phyloP scores from a whole-genome alignment of 495 filamentous ascomycete genomes.

The Geoglossum glabrum region DNA sequence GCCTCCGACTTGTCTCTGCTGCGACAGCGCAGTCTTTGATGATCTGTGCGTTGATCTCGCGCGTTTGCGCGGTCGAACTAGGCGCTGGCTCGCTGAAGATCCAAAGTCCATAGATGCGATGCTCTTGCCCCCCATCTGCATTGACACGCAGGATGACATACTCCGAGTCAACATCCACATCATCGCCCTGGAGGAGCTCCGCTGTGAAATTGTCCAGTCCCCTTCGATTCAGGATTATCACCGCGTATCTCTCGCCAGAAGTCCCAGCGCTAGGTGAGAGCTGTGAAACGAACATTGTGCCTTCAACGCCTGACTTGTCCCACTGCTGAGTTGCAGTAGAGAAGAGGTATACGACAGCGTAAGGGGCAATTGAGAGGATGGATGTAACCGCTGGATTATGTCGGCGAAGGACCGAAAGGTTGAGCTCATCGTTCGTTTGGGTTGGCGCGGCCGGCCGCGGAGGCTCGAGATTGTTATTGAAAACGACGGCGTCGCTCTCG shows the following conservation, averaged over 20 bases:
- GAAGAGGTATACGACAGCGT: constrained; percentile 64
- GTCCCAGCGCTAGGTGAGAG: constrained; percentile 21
- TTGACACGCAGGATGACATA: constrained; percentile 35
- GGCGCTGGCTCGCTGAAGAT: constrained; percentile 38
- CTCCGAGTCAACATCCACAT: constrained; percentile 39
- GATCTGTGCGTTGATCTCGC: constrained; percentile 28
- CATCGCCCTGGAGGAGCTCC: constrained; percentile 28
- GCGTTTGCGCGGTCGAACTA: constrained; percentile 31
- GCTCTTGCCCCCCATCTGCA: constrained; percentile 8
- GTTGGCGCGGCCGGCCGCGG: constrained; percentile 24
- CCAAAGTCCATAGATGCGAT: constrained; percentile 39
- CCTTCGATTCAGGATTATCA: constrained; percentile 40
- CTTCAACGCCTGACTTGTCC: constrained; percentile 63
- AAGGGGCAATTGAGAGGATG: constrained; percentile 57
- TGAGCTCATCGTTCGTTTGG: constrained; percentile 61
- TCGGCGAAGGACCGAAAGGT: constrained; percentile 55
- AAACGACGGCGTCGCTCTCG: constrained; percentile 32
- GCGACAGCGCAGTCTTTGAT: constrained; percentile 33
- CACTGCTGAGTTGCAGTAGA: constrained; percentile 36
- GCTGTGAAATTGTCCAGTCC: constrained; percentile 38
- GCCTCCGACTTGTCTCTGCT: constrained; percentile 26
- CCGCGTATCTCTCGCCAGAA: constrained; percentile 30
- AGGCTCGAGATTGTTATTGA: constrained; percentile 19
- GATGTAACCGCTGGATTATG: constrained; percentile 45
- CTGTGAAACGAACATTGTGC: constrained; percentile 63